Evolutionary conservation across 257 asterid genomes (phyloP), one percentile per base, ranked within the genome.

Genomic region (Capsicum pubescens): DNA sequence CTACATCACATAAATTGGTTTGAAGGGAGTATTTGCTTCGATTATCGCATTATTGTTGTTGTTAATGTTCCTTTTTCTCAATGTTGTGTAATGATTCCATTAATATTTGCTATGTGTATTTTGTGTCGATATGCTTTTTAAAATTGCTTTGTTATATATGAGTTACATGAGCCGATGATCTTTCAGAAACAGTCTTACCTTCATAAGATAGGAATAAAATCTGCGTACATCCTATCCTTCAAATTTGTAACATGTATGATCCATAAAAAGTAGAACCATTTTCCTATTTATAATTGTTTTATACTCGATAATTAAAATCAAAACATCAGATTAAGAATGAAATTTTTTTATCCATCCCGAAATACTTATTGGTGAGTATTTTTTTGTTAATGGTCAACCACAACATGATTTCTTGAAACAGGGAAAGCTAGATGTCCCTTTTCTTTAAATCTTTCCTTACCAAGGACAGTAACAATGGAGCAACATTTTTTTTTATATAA

Each of bases 361-460:
- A 39, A 15, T 8, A 15, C 9, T 19, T 68, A 13, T 68, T 68
- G 21, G 50, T 36, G 52, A 4, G 52, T 68, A 10, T 21, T 36
- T 36, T 46, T 84, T 48, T 35, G 32, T 26, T 39, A 55, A 67
- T 66, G 83, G 74, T 86, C 88, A 85, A 86, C 81, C 74, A 80
- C 66, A 80, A 84, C 80, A 54, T 36, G 84, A 71, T 85, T 42
- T 84, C 46, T 44, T 52, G 42, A 80, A 15, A 59, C 61, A 9
- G 55, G 70, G 55, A 39, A 63, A 59, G 55, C 42, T 17, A 67
- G 74, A 19, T 67, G 67, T 64, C 83, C 55, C 35, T 21, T 52
- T 15, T 52, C 50, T 55, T 39, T 12, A 13, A 10, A 17, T 35
- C 84, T 52, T 63, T 48, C 71, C 44, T 16, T 5, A 69, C 59